phyloP scores from a whole-genome alignment of 208 protist species.

The Acanthamoeba royreba region DNA sequence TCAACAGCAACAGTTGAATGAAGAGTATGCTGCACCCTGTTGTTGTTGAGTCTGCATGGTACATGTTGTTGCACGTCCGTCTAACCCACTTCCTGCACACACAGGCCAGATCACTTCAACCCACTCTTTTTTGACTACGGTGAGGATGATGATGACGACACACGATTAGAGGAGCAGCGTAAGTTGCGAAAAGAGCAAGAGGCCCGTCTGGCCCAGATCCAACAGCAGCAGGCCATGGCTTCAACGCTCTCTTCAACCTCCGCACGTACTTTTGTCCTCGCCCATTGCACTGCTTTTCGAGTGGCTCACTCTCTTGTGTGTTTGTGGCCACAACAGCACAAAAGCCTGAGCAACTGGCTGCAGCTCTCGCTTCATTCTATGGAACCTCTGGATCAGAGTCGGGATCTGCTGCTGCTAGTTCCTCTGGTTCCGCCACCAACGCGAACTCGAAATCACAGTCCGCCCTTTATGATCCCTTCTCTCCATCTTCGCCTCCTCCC shows the following conservation, averaged over 20 bases:
- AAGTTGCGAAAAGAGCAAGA: background rate
- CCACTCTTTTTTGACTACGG: background rate
- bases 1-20: background rate
- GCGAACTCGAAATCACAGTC: no score
- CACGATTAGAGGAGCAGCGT: background rate
- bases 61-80: background rate
- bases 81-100: background rate
- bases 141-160: constrained; percentile 24
- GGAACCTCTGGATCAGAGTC: no score
- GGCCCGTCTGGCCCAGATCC: background rate
- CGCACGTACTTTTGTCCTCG: background rate
- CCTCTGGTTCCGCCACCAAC: background rate
- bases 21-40: no score
- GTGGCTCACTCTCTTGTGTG: no score
- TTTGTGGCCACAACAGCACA: background rate
- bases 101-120: background rate
- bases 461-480: no score
- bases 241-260: background rate
- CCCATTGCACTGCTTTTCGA: no score
- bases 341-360: background rate
- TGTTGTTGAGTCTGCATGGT: no score
- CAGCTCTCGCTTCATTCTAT: background rate
- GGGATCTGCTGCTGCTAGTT: background rate
- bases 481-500: no score
- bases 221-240: background rate